A percentile compares a stretch with the other conserved stretches of the same genome.
Conservation (phyloP, 176 grass and related monocot species). For the Sorghum bicolor region DNA sequence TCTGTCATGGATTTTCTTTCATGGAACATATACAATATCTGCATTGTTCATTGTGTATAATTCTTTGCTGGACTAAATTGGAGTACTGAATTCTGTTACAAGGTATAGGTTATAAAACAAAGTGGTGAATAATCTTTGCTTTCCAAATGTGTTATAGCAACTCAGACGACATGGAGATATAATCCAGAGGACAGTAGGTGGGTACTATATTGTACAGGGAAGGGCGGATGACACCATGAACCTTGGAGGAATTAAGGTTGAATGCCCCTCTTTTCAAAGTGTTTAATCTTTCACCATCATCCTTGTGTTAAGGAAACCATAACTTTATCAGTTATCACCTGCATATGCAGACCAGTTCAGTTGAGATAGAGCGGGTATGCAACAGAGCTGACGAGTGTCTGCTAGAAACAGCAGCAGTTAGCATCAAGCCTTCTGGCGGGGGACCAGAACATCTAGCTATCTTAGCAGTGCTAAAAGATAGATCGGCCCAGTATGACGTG, state of each 20-base stretch:
- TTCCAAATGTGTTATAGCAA: conserved; percentile 40
- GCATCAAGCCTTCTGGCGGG: conserved; percentile 54
- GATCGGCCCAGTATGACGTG: conserved; percentile 23
- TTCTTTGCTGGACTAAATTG: conserved; percentile 22
- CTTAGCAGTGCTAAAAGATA: conserved; percentile 72
- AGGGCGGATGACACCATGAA: conserved; percentile 99
- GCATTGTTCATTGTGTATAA: not conserved
- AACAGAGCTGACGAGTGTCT: conserved; percentile 71
- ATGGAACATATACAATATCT: not conserved
- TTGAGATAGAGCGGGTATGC: conserved; percentile 89
- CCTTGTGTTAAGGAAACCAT: conserved; percentile 14
- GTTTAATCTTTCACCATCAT: not conserved
- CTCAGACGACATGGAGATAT: conserved; percentile 91
- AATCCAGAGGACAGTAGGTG: conserved; percentile 82
- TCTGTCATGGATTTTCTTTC: not conserved
- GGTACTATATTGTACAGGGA: conserved; percentile 85
- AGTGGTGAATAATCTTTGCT: not conserved
- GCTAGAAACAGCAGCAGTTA: conserved; percentile 82
- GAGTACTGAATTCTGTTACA: not conserved
- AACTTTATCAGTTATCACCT: not conserved
- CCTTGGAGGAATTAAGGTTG: conserved; percentile 96
- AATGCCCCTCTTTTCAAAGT: not conserved
- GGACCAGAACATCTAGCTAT: conserved; percentile 86
- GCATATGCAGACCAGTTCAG: conserved; percentile 77
- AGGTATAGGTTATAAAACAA: not conserved